Percentiles rank a stretch among this genome's conserved stretches.
These are phyloP conservation scores for Aegilops longissima DNA, from an alignment of 176 grass and related monocot species.

Conservation along the genomic window DNA sequence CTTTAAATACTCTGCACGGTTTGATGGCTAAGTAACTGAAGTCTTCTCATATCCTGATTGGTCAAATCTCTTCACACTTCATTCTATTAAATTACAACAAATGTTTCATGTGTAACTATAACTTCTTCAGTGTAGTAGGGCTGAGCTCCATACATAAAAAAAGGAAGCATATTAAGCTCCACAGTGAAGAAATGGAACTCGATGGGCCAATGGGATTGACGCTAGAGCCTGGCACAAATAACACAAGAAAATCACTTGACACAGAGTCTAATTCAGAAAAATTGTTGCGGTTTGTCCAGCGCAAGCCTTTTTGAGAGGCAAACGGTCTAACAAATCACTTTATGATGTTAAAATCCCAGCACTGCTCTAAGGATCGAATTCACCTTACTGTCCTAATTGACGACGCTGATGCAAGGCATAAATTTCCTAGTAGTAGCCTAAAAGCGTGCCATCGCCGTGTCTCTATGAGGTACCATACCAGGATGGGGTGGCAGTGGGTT, in stretches of 20 bases:
- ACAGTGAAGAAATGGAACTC: not conserved
- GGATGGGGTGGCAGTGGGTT: slow-evolving; percentile 78
- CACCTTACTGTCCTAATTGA: not conserved
- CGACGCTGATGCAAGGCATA: not conserved
- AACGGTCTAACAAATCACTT: not conserved
- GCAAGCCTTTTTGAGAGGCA: not conserved
- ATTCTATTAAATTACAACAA: slow-evolving; percentile 8
- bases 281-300: not conserved
- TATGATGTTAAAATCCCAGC: not conserved
- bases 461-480: slow-evolving; percentile 39
- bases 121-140: not conserved
- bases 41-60: not conserved
- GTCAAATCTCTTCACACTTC: not conserved
- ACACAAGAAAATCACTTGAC: not conserved
- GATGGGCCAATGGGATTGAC: not conserved
- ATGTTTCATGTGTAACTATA: not conserved
- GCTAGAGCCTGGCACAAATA: not conserved
- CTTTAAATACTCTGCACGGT: not conserved
- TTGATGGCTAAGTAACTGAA: slow-evolving; percentile 7
- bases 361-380: not conserved
- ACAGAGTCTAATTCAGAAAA: not conserved
- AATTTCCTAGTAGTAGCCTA: not conserved
- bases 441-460: not conserved
- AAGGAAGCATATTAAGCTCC: not conserved
- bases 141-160: not conserved